These are phyloP conservation scores for Colletotrichum nymphaeae DNA, from an alignment of 2,329 filamentous ascomycete species.

Conservation along the genomic window DNA sequence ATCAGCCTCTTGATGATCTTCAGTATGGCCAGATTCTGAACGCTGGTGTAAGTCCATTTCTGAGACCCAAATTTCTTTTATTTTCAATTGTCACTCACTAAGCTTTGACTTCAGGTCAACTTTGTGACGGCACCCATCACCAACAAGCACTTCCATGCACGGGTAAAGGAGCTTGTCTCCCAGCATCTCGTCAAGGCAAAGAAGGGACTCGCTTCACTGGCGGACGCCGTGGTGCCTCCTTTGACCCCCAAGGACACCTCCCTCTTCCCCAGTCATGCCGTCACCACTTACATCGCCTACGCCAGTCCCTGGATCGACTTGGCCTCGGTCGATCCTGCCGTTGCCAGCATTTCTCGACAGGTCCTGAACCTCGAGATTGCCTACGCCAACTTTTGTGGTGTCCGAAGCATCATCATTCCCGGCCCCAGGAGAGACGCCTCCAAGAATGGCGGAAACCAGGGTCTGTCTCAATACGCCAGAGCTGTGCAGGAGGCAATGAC, in stretches of 20 bases:
- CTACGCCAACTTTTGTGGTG: slow-evolving; percentile 95
- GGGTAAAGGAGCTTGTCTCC: slow-evolving; percentile 72
- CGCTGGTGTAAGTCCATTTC: slow-evolving; percentile 67
- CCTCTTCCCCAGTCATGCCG: slow-evolving; percentile 73
- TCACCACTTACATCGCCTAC: slow-evolving; percentile 80
- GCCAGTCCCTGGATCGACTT: slow-evolving; percentile 95
- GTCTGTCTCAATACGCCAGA: slow-evolving; percentile 82
- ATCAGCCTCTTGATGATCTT: slow-evolving; percentile 69
- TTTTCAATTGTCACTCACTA: slow-evolving; percentile 19
- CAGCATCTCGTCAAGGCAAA: slow-evolving; percentile 63
- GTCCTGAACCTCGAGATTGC: slow-evolving; percentile 91
- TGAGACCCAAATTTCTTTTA: neutral
- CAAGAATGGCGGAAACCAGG: slow-evolving; percentile 59
- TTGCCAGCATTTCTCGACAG: slow-evolving; percentile 89
- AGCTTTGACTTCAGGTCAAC: slow-evolving; percentile 69
- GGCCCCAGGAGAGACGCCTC: slow-evolving; percentile 77
- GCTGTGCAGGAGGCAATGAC: slow-evolving; percentile 83
- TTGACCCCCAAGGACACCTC: slow-evolving; percentile 84
- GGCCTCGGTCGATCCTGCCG: slow-evolving; percentile 82
- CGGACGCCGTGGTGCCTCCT: slow-evolving; percentile 71
- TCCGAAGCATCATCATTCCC: slow-evolving; percentile 83
- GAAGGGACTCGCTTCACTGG: slow-evolving; percentile 52
- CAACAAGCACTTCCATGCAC: slow-evolving; percentile 76
- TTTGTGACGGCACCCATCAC: slow-evolving; percentile 85
- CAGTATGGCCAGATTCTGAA: slow-evolving; percentile 77